Evolutionary conservation across 306 rosid species (phyloP).

Genomic region (Delonix regia): DNA sequence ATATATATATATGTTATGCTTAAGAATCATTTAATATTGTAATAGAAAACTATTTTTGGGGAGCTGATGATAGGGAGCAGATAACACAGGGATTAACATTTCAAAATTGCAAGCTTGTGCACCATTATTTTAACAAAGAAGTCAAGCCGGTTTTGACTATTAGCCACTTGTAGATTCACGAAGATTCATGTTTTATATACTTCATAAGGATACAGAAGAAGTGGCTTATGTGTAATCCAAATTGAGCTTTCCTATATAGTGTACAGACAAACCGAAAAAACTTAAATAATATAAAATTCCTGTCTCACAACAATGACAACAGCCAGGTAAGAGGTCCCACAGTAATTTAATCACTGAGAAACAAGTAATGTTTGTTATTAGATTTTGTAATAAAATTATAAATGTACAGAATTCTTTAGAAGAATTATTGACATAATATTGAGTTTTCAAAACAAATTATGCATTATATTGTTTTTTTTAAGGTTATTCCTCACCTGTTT

Average conservation of each 20-base stretch:
- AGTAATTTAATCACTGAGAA: background rate
- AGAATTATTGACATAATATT: too few relatives aligned
- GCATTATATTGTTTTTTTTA: too few relatives aligned
- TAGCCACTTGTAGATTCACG: slow-evolving; percentile 28
- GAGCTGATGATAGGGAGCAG: background rate
- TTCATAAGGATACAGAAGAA: slow-evolving; percentile 11
- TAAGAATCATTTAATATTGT: background rate
- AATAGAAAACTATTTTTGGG: slow-evolving; percentile 4
- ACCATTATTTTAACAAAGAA: slow-evolving; percentile 21
- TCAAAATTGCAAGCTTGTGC: slow-evolving; percentile 21
- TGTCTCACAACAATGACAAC: slow-evolving; percentile 25
- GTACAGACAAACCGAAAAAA: background rate
- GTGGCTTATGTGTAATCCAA: slow-evolving; percentile 31
- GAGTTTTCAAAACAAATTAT: too few relatives aligned
- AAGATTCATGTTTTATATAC: slow-evolving; percentile 12
- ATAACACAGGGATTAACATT: background rate
- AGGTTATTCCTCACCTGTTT: too few relatives aligned
- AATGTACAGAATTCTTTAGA: too few relatives aligned
- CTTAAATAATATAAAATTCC: background rate
- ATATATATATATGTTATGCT: too few relatives aligned
- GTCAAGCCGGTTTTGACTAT: slow-evolving; percentile 18
- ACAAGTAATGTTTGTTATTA: too few relatives aligned
- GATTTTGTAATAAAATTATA: background rate
- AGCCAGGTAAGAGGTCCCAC: background rate
- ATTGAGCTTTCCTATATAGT: slow-evolving; percentile 25